Evolutionary conservation across 257 asterid species (phyloP), one percentile per base, ranked within the genome.

Genomic region (Eustoma russellianum): DNA sequence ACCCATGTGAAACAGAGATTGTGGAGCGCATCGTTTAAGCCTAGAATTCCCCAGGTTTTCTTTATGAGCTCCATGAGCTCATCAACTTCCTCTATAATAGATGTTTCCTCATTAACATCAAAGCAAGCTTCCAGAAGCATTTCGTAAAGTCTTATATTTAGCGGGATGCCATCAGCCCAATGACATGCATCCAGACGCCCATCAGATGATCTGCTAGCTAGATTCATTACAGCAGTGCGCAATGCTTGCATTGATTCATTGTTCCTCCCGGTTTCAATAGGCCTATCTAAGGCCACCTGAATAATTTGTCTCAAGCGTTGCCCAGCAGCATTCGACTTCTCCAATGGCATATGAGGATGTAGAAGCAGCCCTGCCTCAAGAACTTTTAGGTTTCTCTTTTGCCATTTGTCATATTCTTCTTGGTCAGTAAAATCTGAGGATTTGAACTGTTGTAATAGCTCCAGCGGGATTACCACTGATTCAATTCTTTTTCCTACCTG

Each of bases 151-250:
- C 93, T 81, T 68, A 88, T 86, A 73, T 92, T 92, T 67, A 92
- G 67, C 7, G 99, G 99, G 55, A 77, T 62, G 19, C 99, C 99
- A 73, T 92, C 95, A 11, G 99, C 99, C 99, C 99, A 92, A 68
- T 92, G 99, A 79, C 78, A 68, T 41, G 90, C 72, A 33, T 88
- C 97, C 46, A 86, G 63, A 13, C 60, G 62, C 51, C 94, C 95
- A 58, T 83, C 97, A 47, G 93, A 73, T 57, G 95, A 80, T 65
- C 95, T 74, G 73, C 74, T 74, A 7, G 97, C 84, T 63, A 88
- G 85, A 59, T 92, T 62, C 83, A 78, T 68, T 55, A 88, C 93
- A 44, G 95, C 85, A 50, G 79, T 81, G 9, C 99, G 99, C 56
- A 92, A 87, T 61, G 83, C 85, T 81, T 92, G 99, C 99, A 92